Evolutionary conservation across 1,284 basidiomycete species (phyloP).

Genomic region (Lignosus rhinocerotis): DNA sequence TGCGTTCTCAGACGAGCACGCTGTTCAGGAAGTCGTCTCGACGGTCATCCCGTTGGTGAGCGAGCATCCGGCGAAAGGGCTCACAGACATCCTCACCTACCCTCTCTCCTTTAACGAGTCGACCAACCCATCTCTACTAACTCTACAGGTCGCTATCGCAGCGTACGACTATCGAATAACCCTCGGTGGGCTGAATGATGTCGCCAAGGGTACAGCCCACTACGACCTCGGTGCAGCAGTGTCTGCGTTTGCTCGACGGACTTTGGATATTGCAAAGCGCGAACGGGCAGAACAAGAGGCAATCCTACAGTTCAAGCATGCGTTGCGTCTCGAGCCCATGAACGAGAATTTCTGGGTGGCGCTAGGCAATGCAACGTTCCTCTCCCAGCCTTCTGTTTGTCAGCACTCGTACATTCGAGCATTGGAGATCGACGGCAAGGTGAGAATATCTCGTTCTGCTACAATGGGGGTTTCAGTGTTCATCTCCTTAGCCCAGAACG

Average conservation of each 20-base stretch:
- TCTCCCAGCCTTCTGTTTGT: conserved; percentile 66
- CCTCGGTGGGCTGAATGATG: conserved; percentile 62
- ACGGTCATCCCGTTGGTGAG: conserved; percentile 41
- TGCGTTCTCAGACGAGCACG: conserved; percentile 43
- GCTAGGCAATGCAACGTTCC: conserved; percentile 76
- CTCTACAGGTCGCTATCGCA: conserved; percentile 54
- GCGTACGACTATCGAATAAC: conserved; percentile 76
- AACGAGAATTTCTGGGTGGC: conserved; percentile 84
- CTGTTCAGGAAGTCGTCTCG: conserved; percentile 39
- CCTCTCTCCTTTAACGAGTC: conserved; percentile 25
- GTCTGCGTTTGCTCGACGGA: conserved; percentile 48
- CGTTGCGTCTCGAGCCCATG: conserved; percentile 73
- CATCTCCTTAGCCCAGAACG: conserved; percentile 51
- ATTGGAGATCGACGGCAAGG: conserved; percentile 83
- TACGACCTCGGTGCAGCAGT: conserved; percentile 79
- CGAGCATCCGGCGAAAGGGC: conserved; percentile 39
- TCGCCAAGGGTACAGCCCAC: conserved; percentile 62
- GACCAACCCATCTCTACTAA: conserved; percentile 31
- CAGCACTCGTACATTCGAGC: conserved; percentile 95
- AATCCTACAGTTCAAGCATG: conserved; percentile 68
- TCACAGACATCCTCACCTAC: conserved; percentile 43
- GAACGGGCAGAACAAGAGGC: conserved; percentile 51
- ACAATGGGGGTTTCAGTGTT: conserved; percentile 3
- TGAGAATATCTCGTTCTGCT: conserved; percentile 32
- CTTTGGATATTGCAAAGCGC: conserved; percentile 31